Evolutionary conservation across 2,329 filamentous ascomycete species (phyloP), one percentile per base, ranked within the genome.

Genomic region (Thelonectria rubi): DNA sequence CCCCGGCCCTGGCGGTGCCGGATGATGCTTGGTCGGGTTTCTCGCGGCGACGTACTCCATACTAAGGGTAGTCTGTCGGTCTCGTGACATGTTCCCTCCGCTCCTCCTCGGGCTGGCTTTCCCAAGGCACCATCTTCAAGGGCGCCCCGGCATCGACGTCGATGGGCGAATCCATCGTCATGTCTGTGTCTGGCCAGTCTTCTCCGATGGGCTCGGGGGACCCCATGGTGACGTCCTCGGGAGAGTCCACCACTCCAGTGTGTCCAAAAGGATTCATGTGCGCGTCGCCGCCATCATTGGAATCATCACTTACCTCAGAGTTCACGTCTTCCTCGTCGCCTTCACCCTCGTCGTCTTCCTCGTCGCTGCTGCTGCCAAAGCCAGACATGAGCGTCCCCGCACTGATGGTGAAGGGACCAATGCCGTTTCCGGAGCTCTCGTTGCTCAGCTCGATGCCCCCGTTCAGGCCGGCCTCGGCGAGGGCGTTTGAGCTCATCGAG

Each of bases 301-400:
- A 77, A 76, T 75, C 73, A 62, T 68, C 66, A 78, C 87, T 85
- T 79, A 89, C 87, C 87, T 89, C 87, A 65, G 83, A 88, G 73
- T 85, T 86, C 40, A 87, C 86, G 64, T 92, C 90, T 69, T 92
- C 91, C 67, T 94, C 90, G 67, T 91, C 91, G 60, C 92, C 91
- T 63, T 97, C 92, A 79, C 93, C 91, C 65, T 97, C 94, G 70
- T 97, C 94, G 66, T 98, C 95, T 68, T 98, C 95, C 77, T 97
- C 94, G 70, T 97, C 93, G 72, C 93, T 97, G 50, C 92, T 95
- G 78, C 93, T 97, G 73, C 93, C 94, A 78, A 98, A 98, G 54
- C 94, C 93, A 73, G 92, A 94, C 78, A 95, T 86, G 62, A 97
- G 81, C 30, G 91, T 90, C 52, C 91, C 90, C 42, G 88, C 85